Base-by-base conservation (phyloP, 192 early-diverging fungal species). In the Rhizophagus sp. region DNA sequence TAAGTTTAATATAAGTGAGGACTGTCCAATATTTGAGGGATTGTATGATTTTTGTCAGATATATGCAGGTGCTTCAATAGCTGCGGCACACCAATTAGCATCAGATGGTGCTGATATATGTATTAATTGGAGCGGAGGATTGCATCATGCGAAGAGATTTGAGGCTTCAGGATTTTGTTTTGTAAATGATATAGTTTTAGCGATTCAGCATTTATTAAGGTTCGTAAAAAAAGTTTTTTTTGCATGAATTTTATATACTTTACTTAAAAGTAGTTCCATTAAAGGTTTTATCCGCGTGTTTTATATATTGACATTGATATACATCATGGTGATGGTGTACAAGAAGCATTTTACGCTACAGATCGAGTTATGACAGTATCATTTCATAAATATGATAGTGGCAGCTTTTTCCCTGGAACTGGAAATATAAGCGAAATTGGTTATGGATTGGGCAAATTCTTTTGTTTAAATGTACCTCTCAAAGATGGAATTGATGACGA, bases 291-390 rank as follows among this genome's bases (percentile, higher is more conserved):
- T 81, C 90, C 91, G 50, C 89, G 94, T 33, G 95, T 99, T 1
- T 88, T 99, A 41, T 99, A 99, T 85, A 88, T 99, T 13, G 98
- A 99, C 82, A 95, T 98, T 74, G 98, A 99, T 81, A 89, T 97
- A 76, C 98, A 99, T 83, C 98, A 99, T 82, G 97, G 97, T 15
- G 97, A 99, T 84, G 98, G 97, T 34, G 98, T 99, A 33, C 95
- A 98, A 85, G 94, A 95, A 81, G 98, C 98, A 2, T 99, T 99
- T 84, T 94, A 93, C 76, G 84, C 91, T 19, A 98, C 96, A 36
- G 93, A 95, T 81, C 88, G 92, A 44, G 97, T 99, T 22, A 97
- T 96, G 94, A 99, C 98, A 6, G 91, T 98, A 8, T 97, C 96
- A 6, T 93, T 99, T 82, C 98, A 99, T 85, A 97, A 97, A 86